phyloP scores from a whole-genome alignment of 2,329 filamentous ascomycete species.

The Lachnellula occidentalis region DNA sequence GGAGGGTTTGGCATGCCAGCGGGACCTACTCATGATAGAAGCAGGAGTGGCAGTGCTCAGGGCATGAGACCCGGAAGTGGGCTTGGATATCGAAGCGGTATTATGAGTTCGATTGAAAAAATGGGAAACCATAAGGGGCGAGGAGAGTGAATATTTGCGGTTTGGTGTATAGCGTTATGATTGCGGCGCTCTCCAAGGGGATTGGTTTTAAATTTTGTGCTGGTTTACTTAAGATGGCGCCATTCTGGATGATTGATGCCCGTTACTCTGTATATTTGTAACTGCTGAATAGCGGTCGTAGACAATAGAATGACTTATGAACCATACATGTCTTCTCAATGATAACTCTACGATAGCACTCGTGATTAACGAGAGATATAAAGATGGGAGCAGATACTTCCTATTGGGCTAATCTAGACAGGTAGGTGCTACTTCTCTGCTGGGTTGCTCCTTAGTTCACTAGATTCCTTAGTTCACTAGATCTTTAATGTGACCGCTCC shows the following conservation, averaged over 20 bases:
- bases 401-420: no score
- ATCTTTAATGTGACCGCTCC: no score
- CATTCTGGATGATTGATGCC: neutral
- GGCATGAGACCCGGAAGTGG: slow-evolving; percentile 27
- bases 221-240: neutral
- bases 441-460: no score
- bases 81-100: slow-evolving; percentile 54
- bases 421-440: no score
- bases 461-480: no score
- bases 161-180: neutral
- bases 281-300: no score
- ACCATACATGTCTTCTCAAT: no score
- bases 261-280: neutral
- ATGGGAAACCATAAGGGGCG: slow-evolving; percentile 61
- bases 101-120: slow-evolving; percentile 81
- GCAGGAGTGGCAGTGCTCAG: slow-evolving; percentile 35
- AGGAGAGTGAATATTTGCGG: slow-evolving; percentile 14
- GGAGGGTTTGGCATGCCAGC: slow-evolving; percentile 24
- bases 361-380: no score
- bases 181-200: neutral
- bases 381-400: no score
- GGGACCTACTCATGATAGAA: slow-evolving; percentile 19
- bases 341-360: no score
- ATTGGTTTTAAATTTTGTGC: neutral
- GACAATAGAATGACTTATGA: no score